A percentile compares a stretch with the other conserved stretches of the same genome.
These are phyloP conservation scores for Penicillium sp. DNA, from an alignment of 2,329 filamentous ascomycete species.

Conservation along the genomic window DNA sequence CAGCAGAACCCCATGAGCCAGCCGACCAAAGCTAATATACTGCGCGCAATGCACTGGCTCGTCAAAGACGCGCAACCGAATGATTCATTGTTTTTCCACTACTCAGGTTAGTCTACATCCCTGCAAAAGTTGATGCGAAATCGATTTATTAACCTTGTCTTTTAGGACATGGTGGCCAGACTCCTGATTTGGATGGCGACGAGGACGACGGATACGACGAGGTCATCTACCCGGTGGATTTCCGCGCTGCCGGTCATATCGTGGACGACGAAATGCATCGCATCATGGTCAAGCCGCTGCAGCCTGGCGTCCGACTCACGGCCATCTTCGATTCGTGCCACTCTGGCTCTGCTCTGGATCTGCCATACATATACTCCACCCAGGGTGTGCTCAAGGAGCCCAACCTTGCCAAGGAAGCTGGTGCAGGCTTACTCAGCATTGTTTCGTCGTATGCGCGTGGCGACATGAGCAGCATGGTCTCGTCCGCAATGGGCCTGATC, in stretches of 20 bases:
- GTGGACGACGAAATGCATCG: constrained; percentile 75
- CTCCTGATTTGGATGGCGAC: constrained; percentile 68
- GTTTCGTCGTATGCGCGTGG: constrained; percentile 77
- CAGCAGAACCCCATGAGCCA: constrained; percentile 97
- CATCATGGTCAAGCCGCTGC: constrained; percentile 71
- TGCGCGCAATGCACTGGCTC: constrained; percentile 96
- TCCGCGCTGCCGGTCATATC: constrained; percentile 65
- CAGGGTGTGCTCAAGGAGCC: constrained; percentile 66
- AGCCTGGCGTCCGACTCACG: constrained; percentile 73
- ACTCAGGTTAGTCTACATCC: constrained; percentile 64
- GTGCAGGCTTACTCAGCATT: constrained; percentile 61
- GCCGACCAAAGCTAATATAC: constrained; percentile 90
- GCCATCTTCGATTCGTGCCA: constrained; percentile 68
- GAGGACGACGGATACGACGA: constrained; percentile 76
- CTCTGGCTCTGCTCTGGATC: constrained; percentile 62
- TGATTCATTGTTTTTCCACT: constrained; percentile 96
- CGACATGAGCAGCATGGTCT: constrained; percentile 76
- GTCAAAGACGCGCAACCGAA: constrained; percentile 90
- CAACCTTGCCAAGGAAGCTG: constrained; percentile 64
- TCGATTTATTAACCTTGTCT: not conserved
- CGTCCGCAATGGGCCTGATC: constrained; percentile 74
- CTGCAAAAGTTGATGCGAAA: too few species aligned
- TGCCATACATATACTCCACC: constrained; percentile 65
- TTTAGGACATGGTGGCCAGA: constrained; percentile 70
- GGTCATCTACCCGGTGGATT: constrained; percentile 75